phyloP scores from a whole-genome alignment of 148 eudicot genomes.

The Chenopodium suecicum region DNA sequence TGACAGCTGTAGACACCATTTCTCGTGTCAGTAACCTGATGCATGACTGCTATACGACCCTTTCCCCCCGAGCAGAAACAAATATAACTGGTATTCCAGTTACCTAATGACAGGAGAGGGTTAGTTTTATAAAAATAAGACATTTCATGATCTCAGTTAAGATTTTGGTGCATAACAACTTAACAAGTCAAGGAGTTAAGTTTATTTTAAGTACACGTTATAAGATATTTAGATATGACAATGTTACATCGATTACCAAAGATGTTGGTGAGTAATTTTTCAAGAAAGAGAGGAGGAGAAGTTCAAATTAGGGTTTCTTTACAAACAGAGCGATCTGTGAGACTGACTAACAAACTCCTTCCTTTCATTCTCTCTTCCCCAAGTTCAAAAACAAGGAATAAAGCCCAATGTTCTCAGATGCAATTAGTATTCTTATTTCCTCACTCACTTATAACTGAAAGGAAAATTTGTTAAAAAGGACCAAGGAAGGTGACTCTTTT shows the following conservation, averaged over 20 bases:
- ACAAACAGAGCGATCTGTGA: not conserved
- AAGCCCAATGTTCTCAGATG: not conserved
- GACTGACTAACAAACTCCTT: not conserved
- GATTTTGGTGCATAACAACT: not conserved
- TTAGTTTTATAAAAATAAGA: too few relatives aligned
- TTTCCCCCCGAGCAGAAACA: slow-evolving; percentile 81
- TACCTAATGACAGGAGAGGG: slow-evolving; percentile 43
- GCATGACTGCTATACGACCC: slow-evolving; percentile 72
- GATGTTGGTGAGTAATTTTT: not conserved
- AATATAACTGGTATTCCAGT: slow-evolving; percentile 92
- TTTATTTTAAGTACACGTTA: not conserved
- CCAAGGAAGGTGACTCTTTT: too few relatives aligned
- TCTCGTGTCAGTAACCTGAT: slow-evolving; percentile 68
- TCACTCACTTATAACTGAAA: not conserved
- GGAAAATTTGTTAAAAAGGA: too few relatives aligned
- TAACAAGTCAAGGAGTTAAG: not conserved
- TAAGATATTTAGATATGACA: not conserved
- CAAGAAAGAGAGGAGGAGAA: not conserved
- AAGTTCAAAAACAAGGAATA: not conserved
- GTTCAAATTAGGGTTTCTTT: not conserved
- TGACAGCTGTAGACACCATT: slow-evolving; percentile 85
- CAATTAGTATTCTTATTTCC: not conserved
- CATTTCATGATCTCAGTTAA: not conserved
- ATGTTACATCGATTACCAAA: not conserved
- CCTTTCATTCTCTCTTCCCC: not conserved